Evolutionary conservation across 805 yeast genomes (phyloP).

Genomic region (Zygoascus biomembranicola): DNA sequence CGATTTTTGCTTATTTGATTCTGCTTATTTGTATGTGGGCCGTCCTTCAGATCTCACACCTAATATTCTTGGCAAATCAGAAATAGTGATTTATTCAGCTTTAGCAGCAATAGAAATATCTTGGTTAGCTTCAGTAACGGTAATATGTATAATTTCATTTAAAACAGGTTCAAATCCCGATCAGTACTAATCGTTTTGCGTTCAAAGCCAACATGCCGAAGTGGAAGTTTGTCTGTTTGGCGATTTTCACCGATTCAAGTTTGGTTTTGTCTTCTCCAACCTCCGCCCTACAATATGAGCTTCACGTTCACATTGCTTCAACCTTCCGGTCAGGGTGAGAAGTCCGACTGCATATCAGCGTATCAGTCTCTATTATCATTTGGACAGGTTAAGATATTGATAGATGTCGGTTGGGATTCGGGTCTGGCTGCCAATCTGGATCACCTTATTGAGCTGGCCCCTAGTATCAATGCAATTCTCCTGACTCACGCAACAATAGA

Average conservation of each 20-base stretch:
- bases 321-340: not conserved
- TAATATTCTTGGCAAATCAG: too few relatives aligned
- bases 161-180: too few relatives aligned
- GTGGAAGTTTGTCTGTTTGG: too few relatives aligned
- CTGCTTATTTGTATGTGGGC: too few relatives aligned
- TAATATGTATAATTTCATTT: too few relatives aligned
- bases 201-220: too few relatives aligned
- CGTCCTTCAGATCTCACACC: too few relatives aligned
- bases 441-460: constrained; percentile 9
- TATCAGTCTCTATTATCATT: constrained; percentile 28
- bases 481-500: constrained; percentile 82
- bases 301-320: constrained; percentile 21
- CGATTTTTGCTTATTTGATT: too few relatives aligned
- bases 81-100: too few relatives aligned
- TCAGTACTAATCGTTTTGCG: too few relatives aligned
- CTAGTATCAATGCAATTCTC: constrained; percentile 48
- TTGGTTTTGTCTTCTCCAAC: not conserved
- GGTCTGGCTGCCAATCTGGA: constrained; percentile 15
- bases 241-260: not conserved
- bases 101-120: too few relatives aligned
- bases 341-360: not conserved
- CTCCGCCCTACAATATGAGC: constrained; percentile 17
- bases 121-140: too few relatives aligned
- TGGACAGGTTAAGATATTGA: constrained; percentile 25
- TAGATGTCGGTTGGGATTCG: constrained; percentile 36